Evolutionary conservation across 257 asterid species (phyloP).

Genomic region (Orobanche coerulescens): DNA sequence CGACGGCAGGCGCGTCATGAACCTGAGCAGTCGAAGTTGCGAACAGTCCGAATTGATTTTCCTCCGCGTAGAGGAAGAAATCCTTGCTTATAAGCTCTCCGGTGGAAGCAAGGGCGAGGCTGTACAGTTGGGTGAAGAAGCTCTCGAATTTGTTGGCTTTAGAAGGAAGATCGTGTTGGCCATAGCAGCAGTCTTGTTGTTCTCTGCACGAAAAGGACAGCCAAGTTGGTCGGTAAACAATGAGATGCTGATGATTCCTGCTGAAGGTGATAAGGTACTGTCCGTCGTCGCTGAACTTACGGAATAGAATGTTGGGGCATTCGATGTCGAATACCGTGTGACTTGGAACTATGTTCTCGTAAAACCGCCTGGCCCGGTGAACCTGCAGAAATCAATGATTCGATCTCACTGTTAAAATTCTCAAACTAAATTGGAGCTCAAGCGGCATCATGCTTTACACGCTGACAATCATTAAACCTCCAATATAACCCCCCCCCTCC

Average conservation of each 20-base stretch:
- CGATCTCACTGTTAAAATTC: slow-evolving; percentile 18
- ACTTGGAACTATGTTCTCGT: slow-evolving; percentile 87
- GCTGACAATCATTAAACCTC: slow-evolving; percentile 5
- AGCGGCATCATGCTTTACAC: background rate
- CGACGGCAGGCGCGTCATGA: slow-evolving; percentile 80
- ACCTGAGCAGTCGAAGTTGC: slow-evolving; percentile 90
- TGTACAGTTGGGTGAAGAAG: slow-evolving; percentile 69
- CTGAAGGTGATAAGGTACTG: slow-evolving; percentile 84
- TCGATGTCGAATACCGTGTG: slow-evolving; percentile 75
- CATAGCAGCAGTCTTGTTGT: slow-evolving; percentile 48
- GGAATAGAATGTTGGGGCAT: slow-evolving; percentile 87
- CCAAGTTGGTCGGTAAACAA: slow-evolving; percentile 95
- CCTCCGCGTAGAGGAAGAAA: slow-evolving; percentile 73
- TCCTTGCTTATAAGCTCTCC: slow-evolving; percentile 96
- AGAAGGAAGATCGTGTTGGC: slow-evolving; percentile 66
- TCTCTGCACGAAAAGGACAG: slow-evolving; percentile 73
- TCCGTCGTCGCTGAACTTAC: slow-evolving; percentile 98
- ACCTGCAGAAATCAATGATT: slow-evolving; percentile 33
- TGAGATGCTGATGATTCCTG: slow-evolving; percentile 81
- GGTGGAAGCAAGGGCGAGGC: slow-evolving; percentile 63
- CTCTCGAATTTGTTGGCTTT: slow-evolving; percentile 86
- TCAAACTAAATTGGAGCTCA: slow-evolving; percentile 10
- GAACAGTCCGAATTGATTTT: slow-evolving; percentile 70
- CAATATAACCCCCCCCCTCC: slow-evolving; percentile 16
- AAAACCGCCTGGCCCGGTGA: slow-evolving; percentile 71